Evolutionary conservation across 108 stramenopile genomes (phyloP).

Genomic region (Skeletonema potamos): DNA sequence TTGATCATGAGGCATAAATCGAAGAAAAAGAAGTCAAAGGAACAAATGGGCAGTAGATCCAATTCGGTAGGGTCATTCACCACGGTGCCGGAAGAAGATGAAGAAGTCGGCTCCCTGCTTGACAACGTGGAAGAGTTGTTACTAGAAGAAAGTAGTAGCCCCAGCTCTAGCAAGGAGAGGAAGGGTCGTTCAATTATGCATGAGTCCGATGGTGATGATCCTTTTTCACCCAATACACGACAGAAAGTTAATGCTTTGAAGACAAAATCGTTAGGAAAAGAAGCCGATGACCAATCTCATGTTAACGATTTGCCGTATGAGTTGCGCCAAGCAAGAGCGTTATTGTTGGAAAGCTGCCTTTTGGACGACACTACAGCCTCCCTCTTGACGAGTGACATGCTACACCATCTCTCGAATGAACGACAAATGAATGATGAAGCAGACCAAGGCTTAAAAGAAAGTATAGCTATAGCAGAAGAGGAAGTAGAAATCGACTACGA

Average conservation of each 20-base stretch:
- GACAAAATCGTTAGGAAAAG: background rate
- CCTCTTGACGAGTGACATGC: slow-evolving; percentile 37
- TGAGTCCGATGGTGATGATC: background rate
- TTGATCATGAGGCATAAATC: slow-evolving; percentile 51
- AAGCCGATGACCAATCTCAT: background rate
- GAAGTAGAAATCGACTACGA: background rate
- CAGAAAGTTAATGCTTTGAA: background rate
- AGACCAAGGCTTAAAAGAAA: background rate
- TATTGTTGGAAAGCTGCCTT: slow-evolving; percentile 32
- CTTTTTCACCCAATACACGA: background rate
- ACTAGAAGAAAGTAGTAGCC: background rate
- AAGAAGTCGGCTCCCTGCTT: slow-evolving; percentile 31
- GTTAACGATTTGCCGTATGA: slow-evolving; percentile 27
- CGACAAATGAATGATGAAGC: background rate
- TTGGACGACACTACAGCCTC: slow-evolving; percentile 40
- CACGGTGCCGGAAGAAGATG: slow-evolving; percentile 42
- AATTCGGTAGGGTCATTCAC: slow-evolving; percentile 32
- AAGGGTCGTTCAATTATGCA: background rate
- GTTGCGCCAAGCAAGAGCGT: slow-evolving; percentile 33
- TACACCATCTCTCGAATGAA: slow-evolving; percentile 26
- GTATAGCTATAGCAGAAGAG: background rate
- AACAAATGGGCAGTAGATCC: background rate
- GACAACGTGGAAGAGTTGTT: slow-evolving; percentile 28
- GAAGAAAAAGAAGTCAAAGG: slow-evolving; percentile 10
- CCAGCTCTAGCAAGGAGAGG: background rate